Base-by-base conservation (phyloP, 441 rosid genomes). In the Breynia disticha region DNA sequence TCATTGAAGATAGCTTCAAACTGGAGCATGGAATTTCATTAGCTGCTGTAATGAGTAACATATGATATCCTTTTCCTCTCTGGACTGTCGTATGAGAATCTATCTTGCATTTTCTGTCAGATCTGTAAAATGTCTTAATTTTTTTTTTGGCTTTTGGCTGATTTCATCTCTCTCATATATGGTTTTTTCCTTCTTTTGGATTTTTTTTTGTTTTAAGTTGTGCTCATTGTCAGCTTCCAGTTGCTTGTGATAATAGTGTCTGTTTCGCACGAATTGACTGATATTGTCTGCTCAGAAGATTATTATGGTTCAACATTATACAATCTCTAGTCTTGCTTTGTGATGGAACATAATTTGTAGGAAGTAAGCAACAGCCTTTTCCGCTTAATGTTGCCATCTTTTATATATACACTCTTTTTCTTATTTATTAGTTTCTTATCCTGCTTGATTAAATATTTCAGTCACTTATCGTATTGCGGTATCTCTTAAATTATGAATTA, bases 201-300 rank as follows among this genome's bases (percentile, higher is more conserved):
- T 22, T 16, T 39, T 51, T 0, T 53, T 57, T 57, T 52, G 22
- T 43, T 51, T 21, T 54, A 16, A 24, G 42, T 39, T 19, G 12
- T 52, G 22, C 32, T 55, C 10, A 46, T 62, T 17, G 48, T 28
- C 51, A 54, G 49, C 46, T 59, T 44, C 55, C 43, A 66, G 52
- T 52, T 4, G 50, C 24, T 32, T 44, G 46, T 66, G 32, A 24
- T 48, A 20, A 39, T 17, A 5, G 17, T 61, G 42, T 41, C 52
- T 57, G 28, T 60, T 22, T 49, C 43, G 49, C 24, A 22, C 56
- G 60, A 44, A 8, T 19, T 63, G 43, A 18, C 50, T 48, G 46
- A 55, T 66, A 56, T 19, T 44, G 24, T 69, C 60, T 39, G 46
- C 42, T 52, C n/a, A 49, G 60, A 62, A 60, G 49, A 65, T 62